Conservation (phyloP, 2,329 filamentous ascomycete species). For the Penicillium sp. region DNA sequence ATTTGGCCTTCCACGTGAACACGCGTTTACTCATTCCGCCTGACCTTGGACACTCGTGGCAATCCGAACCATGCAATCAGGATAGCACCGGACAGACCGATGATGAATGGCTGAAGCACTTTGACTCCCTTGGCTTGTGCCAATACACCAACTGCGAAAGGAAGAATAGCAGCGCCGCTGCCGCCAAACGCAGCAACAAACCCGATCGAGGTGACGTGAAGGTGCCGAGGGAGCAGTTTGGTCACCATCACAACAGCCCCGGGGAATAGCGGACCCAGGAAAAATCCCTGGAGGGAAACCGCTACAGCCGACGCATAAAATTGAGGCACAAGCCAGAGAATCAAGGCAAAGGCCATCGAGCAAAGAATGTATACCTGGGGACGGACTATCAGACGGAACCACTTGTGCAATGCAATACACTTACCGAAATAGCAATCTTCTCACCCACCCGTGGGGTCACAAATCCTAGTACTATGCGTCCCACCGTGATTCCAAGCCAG, state of each 20-base stretch:
- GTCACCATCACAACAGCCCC: constrained; percentile 72
- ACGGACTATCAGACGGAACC: not conserved
- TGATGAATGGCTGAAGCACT: constrained; percentile 62
- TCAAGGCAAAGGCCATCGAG: constrained; percentile 65
- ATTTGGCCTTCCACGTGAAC: constrained; percentile 1
- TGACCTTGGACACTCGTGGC: constrained; percentile 26
- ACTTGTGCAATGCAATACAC: not conserved
- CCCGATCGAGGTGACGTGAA: constrained; percentile 79
- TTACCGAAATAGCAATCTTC: constrained; percentile 60
- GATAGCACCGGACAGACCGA: constrained; percentile 56
- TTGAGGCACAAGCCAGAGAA: constrained; percentile 80
- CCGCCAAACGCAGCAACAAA: constrained; percentile 79
- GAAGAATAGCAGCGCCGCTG: constrained; percentile 59
- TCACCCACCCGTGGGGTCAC: constrained; percentile 70
- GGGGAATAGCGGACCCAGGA: constrained; percentile 77
- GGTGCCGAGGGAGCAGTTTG: constrained; percentile 69
- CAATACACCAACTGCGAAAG: constrained; percentile 49
- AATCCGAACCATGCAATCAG: constrained; percentile 52
- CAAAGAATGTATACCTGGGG: constrained; percentile 61
- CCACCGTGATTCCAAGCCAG: constrained; percentile 79
- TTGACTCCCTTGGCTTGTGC: constrained; percentile 59
- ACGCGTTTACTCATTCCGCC: constrained; percentile 12
- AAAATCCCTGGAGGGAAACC: constrained; percentile 73
- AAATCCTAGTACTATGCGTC: constrained; percentile 73
- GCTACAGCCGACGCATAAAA: constrained; percentile 74